Percentiles rank a stretch among this genome's conserved stretches.
phyloP scores from a whole-genome alignment of 495 filamentous ascomycete genomes.

The Annulohypoxylon moriforme region DNA sequence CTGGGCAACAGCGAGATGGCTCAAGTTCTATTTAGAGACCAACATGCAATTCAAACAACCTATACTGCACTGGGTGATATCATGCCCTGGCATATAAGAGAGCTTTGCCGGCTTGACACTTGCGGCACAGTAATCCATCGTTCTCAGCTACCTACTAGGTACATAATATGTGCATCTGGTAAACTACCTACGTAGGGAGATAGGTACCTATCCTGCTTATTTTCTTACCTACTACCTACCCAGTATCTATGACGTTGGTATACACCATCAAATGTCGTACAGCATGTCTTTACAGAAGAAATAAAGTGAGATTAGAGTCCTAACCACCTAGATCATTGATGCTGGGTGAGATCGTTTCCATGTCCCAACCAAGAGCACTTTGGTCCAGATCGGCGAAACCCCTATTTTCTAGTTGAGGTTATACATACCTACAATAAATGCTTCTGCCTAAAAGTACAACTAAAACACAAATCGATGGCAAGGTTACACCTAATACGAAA shows the following conservation, averaged over 20 bases:
- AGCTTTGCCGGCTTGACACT: background rate
- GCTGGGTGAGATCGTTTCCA: background rate
- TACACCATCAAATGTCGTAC: background rate
- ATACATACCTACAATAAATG: background rate
- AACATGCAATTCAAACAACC: background rate
- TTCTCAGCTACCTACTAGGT: background rate
- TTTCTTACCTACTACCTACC: background rate
- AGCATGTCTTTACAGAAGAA: too few relatives aligned
- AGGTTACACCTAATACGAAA: background rate
- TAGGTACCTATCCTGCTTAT: too few relatives aligned
- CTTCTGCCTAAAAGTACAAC: background rate
- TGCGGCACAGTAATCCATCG: slow-evolving; percentile 9
- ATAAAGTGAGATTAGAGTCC: background rate
- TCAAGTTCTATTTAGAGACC: slow-evolving; percentile 4
- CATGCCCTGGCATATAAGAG: slow-evolving; percentile 1
- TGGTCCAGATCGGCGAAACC: background rate
- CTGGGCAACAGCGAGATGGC: background rate
- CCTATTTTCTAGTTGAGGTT: background rate
- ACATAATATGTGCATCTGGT: too few relatives aligned
- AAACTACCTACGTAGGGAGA: too few relatives aligned
- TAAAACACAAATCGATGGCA: background rate
- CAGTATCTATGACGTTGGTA: background rate
- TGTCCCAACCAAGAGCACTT: background rate
- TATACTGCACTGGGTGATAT: slow-evolving; percentile 7
- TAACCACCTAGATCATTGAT: background rate